Evolutionary conservation across 495 filamentous ascomycete genomes (phyloP).

Genomic region (Venustampulla echinocandica): DNA sequence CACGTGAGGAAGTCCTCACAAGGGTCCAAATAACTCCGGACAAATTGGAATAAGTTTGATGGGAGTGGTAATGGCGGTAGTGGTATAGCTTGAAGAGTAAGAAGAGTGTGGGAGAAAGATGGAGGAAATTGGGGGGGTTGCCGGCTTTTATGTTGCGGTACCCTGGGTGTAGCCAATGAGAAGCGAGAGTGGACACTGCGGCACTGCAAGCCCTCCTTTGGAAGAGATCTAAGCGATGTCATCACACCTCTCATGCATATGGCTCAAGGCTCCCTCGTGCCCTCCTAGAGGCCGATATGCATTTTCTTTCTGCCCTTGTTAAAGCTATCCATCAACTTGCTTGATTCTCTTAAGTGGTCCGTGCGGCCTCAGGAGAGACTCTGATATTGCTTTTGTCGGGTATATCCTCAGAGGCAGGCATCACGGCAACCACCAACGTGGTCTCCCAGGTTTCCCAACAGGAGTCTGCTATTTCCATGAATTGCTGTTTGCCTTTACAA

Average conservation of each 20-base stretch:
- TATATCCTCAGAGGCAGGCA: too few relatives aligned
- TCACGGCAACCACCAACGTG: too few relatives aligned
- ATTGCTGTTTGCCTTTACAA: too few relatives aligned
- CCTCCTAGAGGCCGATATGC: too few relatives aligned
- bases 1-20: conserved; percentile 15
- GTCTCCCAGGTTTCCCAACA: too few relatives aligned
- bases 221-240: conserved; percentile 3
- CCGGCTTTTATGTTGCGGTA: conserved; percentile 16
- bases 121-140: conserved; percentile 14
- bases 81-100: conserved; percentile 1
- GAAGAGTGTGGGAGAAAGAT: conserved; percentile 22
- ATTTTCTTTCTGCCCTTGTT: too few relatives aligned
- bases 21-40: conserved; percentile 5
- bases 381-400: too few relatives aligned
- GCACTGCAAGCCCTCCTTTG: conserved; percentile 8
- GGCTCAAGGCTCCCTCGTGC: too few relatives aligned
- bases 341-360: too few relatives aligned
- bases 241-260: conserved; percentile 9
- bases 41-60: conserved; percentile 17
- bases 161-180: conserved; percentile 10
- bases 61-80: conserved; percentile 1
- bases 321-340: too few relatives aligned
- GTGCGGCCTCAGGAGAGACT: too few relatives aligned
- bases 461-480: too few relatives aligned
- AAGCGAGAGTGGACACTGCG: neutral